These are phyloP conservation scores for Trypanosoma platydactyli DNA, from an alignment of 208 protist species.

Conservation along the genomic window DNA sequence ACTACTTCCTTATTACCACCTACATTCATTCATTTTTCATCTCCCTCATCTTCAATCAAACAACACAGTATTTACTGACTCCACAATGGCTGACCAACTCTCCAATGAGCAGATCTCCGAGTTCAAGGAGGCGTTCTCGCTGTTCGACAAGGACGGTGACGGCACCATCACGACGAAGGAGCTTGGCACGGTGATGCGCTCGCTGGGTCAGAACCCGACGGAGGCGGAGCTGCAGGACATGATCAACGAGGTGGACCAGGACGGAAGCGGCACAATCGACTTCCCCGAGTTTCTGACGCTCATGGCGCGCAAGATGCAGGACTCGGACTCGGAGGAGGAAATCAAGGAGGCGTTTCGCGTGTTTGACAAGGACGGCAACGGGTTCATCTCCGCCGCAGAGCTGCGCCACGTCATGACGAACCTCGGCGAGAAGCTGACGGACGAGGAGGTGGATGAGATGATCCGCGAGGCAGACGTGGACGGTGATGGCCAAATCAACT, in stretches of 20 bases:
- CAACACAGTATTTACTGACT: too few relatives aligned
- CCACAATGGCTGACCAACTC: too few relatives aligned
- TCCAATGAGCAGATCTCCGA: conserved; percentile 94
- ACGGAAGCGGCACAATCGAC: conserved; percentile 88
- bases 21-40: too few relatives aligned
- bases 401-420: conserved; percentile 95
- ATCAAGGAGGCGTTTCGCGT: conserved; percentile 96
- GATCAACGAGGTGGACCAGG: conserved; percentile 79
- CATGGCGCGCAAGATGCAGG: conserved; percentile 90
- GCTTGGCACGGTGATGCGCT: conserved; percentile 95
- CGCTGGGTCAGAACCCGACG: conserved; percentile 93
- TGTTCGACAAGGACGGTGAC: conserved; percentile 96
- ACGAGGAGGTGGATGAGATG: conserved; percentile 98
- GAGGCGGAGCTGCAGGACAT: conserved; percentile 94
- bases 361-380: conserved; percentile 96
- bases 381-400: conserved; percentile 96
- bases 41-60: too few relatives aligned
- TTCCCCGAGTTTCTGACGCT: conserved; percentile 91
- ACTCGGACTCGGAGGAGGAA: conserved; percentile 94
- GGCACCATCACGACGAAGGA: conserved; percentile 93
- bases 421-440: conserved; percentile 95
- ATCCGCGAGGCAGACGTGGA: conserved; percentile 96
- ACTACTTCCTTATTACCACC: too few relatives aligned
- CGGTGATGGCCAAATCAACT: conserved; percentile 94
- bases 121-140: conserved; percentile 97